Evolutionary conservation across 169 alveolate genomes (phyloP).

Genomic region (Cardiosporidium cionae): DNA sequence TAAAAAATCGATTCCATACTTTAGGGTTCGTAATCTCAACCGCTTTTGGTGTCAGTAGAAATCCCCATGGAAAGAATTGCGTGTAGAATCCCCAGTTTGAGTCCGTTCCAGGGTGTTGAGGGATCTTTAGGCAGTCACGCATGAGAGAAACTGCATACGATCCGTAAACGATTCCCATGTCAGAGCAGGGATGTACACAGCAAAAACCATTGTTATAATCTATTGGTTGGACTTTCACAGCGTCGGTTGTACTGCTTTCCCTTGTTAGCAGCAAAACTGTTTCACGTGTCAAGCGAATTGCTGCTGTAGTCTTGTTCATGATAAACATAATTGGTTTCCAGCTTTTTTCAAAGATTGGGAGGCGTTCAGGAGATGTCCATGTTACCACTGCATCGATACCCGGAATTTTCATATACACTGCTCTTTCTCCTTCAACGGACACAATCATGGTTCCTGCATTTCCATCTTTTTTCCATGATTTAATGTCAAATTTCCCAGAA

Average conservation of each 20-base stretch:
- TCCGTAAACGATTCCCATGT: conserved; percentile 52
- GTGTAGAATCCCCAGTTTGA: conserved; percentile 57
- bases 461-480: conserved; percentile 45
- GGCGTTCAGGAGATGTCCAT: conserved; percentile 45
- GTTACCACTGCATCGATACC: conserved; percentile 34
- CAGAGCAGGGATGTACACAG: conserved; percentile 45
- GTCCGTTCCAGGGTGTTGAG: conserved; percentile 29
- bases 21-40: conserved; percentile 46
- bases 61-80: conserved; percentile 54
- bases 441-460: not conserved
- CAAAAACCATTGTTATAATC: conserved; percentile 52
- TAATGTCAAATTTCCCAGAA: conserved; percentile 53
- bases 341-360: conserved; percentile 51
- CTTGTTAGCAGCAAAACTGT: conserved; percentile 36
- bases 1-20: conserved; percentile 43
- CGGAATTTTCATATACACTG: conserved; percentile 45
- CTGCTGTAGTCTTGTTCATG: conserved; percentile 28
- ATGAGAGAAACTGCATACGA: conserved; percentile 31
- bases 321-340: conserved; percentile 52
- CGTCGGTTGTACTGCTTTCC: conserved; percentile 27
- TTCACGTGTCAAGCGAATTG: conserved; percentile 44
- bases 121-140: conserved; percentile 37
- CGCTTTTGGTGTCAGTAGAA: conserved; percentile 42
- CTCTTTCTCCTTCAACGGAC: conserved; percentile 55
- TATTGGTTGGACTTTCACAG: conserved; percentile 36